Conservation (phyloP, 2,329 filamentous ascomycete genomes). For the Trichophyton rubrum region DNA sequence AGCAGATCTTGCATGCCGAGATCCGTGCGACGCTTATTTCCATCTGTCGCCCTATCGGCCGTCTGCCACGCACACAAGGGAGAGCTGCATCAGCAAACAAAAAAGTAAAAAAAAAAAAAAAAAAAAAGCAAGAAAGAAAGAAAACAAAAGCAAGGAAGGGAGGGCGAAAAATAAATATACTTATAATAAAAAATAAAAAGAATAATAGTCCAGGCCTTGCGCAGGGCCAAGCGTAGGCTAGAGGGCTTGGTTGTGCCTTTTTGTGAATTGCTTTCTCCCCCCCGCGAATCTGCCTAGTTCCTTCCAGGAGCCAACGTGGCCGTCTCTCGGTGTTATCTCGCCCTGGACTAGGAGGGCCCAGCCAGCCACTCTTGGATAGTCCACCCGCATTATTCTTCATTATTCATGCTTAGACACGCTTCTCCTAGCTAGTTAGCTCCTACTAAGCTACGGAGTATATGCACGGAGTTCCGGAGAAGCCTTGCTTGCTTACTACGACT, state of each 20-base stretch:
- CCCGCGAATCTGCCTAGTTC: background rate
- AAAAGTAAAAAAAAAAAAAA: too few relatives aligned
- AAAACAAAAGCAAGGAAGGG: too few relatives aligned
- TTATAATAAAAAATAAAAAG: too few relatives aligned
- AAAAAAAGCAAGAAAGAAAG: too few relatives aligned
- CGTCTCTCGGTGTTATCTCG: background rate
- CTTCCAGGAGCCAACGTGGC: background rate
- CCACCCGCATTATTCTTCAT: too few relatives aligned
- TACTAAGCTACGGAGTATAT: background rate
- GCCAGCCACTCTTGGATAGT: too few relatives aligned
- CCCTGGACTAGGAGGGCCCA: background rate
- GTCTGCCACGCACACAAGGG: background rate
- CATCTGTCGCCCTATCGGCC: background rate
- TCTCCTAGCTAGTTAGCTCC: too few relatives aligned
- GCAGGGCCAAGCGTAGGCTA: background rate
- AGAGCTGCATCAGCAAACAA: background rate
- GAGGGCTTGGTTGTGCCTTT: background rate
- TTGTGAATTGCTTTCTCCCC: background rate
- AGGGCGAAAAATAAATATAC: background rate
- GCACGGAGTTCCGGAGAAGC: background rate
- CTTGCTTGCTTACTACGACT: background rate
- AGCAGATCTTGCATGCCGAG: background rate
- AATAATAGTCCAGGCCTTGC: background rate
- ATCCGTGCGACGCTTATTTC: background rate
- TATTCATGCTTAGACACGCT: too few relatives aligned